These are phyloP conservation scores for Boletus speciosus DNA, from an alignment of 768 basidiomycete genomes.

Conservation along the genomic window DNA sequence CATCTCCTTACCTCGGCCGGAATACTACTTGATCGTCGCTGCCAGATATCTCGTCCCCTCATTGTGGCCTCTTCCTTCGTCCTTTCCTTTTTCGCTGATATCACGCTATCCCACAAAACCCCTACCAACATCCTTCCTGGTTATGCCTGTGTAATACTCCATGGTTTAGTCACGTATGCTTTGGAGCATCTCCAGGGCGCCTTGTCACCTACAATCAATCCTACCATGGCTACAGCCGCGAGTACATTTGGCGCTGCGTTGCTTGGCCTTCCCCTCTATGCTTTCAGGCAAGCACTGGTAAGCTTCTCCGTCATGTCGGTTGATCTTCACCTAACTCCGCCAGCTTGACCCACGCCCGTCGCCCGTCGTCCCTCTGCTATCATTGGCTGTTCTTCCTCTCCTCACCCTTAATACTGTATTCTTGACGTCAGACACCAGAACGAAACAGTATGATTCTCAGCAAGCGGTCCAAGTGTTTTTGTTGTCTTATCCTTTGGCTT, in stretches of 20 bases:
- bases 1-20: conserved; percentile 44
- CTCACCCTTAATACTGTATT: conserved; percentile 63
- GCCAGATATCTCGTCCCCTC: conserved; percentile 49
- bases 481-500: conserved; percentile 54
- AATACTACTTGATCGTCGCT: neutral
- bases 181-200: conserved; percentile 60
- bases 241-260: conserved; percentile 60
- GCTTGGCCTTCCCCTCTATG: conserved; percentile 62
- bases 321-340: conserved; percentile 8
- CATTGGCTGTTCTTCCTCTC: conserved; percentile 58
- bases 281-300: conserved; percentile 58
- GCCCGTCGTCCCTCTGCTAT: conserved; percentile 52
- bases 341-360: conserved; percentile 51
- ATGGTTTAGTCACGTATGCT: conserved; percentile 57
- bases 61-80: conserved; percentile 46
- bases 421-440: conserved; percentile 49
- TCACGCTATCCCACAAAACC: conserved; percentile 37
- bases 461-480: conserved; percentile 55
- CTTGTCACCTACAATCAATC: conserved; percentile 55
- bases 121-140: conserved; percentile 49
- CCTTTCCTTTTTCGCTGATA: conserved; percentile 58
- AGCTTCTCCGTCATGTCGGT: conserved; percentile 19
- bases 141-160: conserved; percentile 60
- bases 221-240: conserved; percentile 52
- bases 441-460: conserved; percentile 44